Evolutionary conservation across 768 basidiomycete species (phyloP).

Genomic region (Sarcomyxa edulis): DNA sequence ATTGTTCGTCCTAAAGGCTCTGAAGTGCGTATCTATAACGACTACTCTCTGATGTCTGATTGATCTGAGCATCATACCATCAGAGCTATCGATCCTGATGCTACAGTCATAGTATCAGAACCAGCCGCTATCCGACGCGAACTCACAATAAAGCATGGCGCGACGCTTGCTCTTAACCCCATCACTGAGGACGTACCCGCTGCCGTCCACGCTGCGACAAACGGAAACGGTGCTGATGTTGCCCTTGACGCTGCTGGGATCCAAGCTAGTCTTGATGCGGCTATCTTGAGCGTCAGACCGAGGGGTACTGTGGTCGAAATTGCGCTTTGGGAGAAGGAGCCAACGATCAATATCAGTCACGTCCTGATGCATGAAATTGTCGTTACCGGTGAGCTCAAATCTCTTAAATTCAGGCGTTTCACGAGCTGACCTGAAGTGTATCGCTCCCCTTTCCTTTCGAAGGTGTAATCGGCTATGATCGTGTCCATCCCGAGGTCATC

Average conservation of each 20-base stretch:
- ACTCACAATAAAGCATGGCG: conserved; percentile 30
- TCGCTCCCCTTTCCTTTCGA: too few relatives aligned
- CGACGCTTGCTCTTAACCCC: conserved; percentile 32
- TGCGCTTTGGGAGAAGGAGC: conserved; percentile 34
- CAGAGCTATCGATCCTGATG: conserved; percentile 22
- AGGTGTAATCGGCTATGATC: conserved; percentile 33
- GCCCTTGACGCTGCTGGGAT: conserved; percentile 43
- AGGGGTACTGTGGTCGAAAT: conserved; percentile 35
- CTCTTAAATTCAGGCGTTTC: neutral
- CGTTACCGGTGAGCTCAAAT: conserved; percentile 26
- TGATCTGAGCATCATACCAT: neutral
- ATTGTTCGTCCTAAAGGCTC: conserved; percentile 29
- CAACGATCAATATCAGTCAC: conserved; percentile 29
- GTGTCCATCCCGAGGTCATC: conserved; percentile 34
- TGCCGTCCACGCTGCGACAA: conserved; percentile 20
- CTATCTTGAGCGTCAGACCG: conserved; percentile 28
- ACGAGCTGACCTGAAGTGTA: conserved; percentile 21
- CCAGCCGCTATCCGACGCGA: conserved; percentile 30
- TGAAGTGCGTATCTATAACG: conserved; percentile 23
- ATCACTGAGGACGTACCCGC: conserved; percentile 18
- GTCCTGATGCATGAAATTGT: conserved; percentile 32
- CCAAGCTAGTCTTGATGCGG: conserved; percentile 30
- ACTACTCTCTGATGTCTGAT: neutral
- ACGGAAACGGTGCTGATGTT: conserved; percentile 32
- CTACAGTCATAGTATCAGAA: conserved; percentile 33